These are phyloP conservation scores for Senecio squalidus DNA, from an alignment of 140 eudicot species.

Conservation along the genomic window DNA sequence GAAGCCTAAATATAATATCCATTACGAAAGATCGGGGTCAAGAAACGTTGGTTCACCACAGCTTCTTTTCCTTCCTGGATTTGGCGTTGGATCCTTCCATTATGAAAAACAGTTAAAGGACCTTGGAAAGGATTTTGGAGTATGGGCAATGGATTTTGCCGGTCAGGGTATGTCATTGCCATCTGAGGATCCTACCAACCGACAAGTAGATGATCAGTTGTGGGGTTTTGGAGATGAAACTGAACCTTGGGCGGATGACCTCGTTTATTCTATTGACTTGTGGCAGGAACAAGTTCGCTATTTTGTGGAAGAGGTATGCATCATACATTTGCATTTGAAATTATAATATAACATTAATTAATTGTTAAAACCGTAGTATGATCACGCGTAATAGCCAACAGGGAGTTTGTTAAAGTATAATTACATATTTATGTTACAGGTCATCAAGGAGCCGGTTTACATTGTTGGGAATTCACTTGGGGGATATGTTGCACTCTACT, in stretches of 20 bases:
- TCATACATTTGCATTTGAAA: background rate
- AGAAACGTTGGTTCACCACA: constrained; percentile 56
- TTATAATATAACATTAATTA: background rate
- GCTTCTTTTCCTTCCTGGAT: constrained; percentile 87
- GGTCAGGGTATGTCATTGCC: constrained; percentile 98
- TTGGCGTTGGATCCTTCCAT: constrained; percentile 97
- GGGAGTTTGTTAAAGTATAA: background rate
- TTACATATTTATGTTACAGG: constrained; percentile 41
- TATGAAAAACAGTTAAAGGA: constrained; percentile 89
- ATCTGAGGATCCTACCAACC: constrained; percentile 66
- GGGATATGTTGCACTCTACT: constrained; percentile 84
- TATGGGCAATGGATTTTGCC: constrained; percentile 84
- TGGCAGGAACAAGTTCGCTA: constrained; percentile 91
- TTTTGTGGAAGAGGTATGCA: constrained; percentile 79
- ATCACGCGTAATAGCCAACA: background rate
- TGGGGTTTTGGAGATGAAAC: constrained; percentile 95
- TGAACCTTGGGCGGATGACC: constrained; percentile 86
- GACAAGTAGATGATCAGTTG: constrained; percentile 21
- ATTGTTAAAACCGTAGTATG: background rate
- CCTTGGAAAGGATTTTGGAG: constrained; percentile 82
- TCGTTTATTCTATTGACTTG: constrained; percentile 83
- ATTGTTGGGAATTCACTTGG: constrained; percentile 95
- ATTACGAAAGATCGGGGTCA: constrained; percentile 72
- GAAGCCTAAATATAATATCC: constrained; percentile 73
- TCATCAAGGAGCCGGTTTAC: constrained; percentile 88